phyloP scores from a whole-genome alignment of 164 flowering plant species.

The Brasenia schreberi region DNA sequence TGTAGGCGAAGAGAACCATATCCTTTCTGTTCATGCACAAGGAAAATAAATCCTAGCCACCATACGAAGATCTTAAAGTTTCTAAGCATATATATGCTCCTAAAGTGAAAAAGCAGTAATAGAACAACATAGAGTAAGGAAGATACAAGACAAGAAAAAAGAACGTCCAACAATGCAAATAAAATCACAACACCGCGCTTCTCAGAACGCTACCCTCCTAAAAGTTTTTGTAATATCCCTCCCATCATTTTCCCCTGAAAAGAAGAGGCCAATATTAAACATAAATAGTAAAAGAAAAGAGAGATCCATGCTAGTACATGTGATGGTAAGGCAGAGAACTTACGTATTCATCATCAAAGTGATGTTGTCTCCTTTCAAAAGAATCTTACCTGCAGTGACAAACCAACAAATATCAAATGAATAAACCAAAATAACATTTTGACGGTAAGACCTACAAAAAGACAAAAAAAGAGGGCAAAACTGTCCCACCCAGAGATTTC shows the following conservation, averaged over 20 bases:
- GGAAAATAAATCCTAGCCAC: too few species aligned
- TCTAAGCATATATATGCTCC: too few species aligned
- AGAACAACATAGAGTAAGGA: too few species aligned
- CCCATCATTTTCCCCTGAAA: slow-evolving; percentile 35
- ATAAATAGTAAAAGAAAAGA: background rate
- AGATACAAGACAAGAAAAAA: background rate
- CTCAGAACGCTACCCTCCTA: too few species aligned
- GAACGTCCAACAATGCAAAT: background rate
- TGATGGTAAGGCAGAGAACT: slow-evolving; percentile 6
- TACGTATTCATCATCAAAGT: slow-evolving; percentile 70
- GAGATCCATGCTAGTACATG: background rate
- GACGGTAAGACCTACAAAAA: background rate
- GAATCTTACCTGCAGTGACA: slow-evolving; percentile 43
- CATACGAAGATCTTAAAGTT: too few species aligned
- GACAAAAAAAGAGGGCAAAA: background rate
- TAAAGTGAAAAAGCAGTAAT: too few species aligned
- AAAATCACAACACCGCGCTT: background rate
- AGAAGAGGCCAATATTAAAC: background rate
- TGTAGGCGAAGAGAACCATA: too few species aligned
- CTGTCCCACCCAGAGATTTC: slow-evolving; percentile 36
- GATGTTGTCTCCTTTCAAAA: slow-evolving; percentile 64
- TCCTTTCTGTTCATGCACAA: too few species aligned
- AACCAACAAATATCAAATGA: background rate
- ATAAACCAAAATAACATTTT: too few species aligned
- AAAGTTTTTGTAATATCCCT: background rate